Conservation (phyloP, 2,329 filamentous ascomycete species). For the Talaromyces sp. region DNA sequence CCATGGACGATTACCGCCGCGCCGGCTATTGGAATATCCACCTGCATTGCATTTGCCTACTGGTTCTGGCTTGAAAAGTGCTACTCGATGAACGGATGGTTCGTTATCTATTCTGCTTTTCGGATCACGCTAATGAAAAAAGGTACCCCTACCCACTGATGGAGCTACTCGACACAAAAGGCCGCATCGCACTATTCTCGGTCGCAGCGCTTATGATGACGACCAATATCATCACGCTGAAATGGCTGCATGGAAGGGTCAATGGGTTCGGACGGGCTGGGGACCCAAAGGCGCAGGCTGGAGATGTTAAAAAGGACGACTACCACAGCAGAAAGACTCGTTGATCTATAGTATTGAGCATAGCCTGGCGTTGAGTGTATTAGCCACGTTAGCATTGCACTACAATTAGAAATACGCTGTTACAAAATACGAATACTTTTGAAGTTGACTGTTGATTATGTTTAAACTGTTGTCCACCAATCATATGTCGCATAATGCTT, state of each 20-base stretch:
- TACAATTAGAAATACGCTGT: no score
- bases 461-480: neutral
- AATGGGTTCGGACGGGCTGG: conserved; percentile 30
- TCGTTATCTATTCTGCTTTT: conserved; percentile 14
- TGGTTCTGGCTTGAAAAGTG: conserved; percentile 63
- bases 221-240: conserved; percentile 61
- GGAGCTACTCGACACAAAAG: conserved; percentile 57
- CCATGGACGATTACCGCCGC: conserved; percentile 55
- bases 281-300: conserved; percentile 21
- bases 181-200: conserved; percentile 65
- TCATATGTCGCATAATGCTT: neutral
- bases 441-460: neutral
- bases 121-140: conserved; percentile 14
- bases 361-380: no score
- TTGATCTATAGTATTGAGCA: neutral
- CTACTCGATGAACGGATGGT: conserved; percentile 56
- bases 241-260: conserved; percentile 60
- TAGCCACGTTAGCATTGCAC: no score
- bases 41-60: conserved; percentile 52
- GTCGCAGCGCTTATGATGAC: conserved; percentile 68
- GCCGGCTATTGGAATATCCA: conserved; percentile 47
- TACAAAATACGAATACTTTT: no score
- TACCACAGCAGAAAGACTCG: neutral
- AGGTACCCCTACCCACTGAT: conserved; percentile 89
- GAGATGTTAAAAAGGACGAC: conserved; percentile 24